Percentiles rank a stretch among this genome's conserved stretches.
Evolutionary conservation across 2,329 filamentous ascomycete species (phyloP).

Genomic region (Diaporthe sp.): DNA sequence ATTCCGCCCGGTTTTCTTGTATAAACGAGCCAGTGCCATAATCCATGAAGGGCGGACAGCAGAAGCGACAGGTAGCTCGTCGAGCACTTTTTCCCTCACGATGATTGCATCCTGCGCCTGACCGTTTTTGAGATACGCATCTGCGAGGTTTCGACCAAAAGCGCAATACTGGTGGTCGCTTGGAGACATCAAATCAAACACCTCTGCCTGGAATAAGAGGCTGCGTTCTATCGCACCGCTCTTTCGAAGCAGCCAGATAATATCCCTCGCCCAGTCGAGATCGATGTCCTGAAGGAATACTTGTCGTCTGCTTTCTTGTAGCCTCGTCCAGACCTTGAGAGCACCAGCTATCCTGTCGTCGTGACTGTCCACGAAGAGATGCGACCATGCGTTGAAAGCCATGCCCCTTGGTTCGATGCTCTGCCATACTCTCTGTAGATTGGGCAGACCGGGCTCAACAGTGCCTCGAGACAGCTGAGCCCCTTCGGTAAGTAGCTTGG

Average conservation of each 20-base stretch:
- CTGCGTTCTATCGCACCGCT: neutral
- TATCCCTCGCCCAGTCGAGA: conserved; percentile 22
- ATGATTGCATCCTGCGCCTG: neutral
- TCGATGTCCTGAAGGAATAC: neutral
- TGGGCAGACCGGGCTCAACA: conserved; percentile 3
- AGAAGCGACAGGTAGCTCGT: neutral
- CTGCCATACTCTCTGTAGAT: neutral
- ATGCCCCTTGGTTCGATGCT: conserved; percentile 5
- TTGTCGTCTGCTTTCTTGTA: conserved; percentile 4
- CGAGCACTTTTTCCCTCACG: conserved; percentile 13
- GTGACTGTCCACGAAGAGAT: conserved; percentile 5
- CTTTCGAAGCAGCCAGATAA: conserved; percentile 13
- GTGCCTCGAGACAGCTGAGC: neutral
- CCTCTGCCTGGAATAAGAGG: neutral
- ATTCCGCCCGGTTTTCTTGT: neutral
- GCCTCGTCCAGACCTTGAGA: neutral
- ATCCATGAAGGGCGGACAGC: conserved; percentile 4
- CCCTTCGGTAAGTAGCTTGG: neutral
- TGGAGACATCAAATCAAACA: conserved; percentile 14
- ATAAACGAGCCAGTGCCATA: neutral
- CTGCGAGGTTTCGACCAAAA: conserved; percentile 8
- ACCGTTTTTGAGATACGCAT: neutral
- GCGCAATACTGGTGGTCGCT: conserved; percentile 8
- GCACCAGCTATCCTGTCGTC: neutral
- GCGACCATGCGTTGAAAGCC: neutral